Evolutionary conservation across 1,284 basidiomycete species (phyloP), one percentile per base, ranked within the genome.

Genomic region (Ganoderma resinaceum): DNA sequence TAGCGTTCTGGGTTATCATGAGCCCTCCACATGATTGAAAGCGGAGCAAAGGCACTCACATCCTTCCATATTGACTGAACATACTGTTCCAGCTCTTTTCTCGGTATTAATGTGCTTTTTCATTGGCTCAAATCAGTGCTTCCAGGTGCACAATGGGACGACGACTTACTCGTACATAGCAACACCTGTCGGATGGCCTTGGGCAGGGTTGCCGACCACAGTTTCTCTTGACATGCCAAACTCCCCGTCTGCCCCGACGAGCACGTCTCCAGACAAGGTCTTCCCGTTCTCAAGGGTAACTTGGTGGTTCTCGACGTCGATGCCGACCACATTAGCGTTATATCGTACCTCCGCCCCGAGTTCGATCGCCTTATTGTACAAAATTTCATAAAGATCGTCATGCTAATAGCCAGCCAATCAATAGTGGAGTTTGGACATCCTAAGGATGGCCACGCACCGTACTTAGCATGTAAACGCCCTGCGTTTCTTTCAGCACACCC

Each of bases 171-270:
- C 82, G 74, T 84, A 88, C 73, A 85, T 78, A 46, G 80, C 67
- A 72, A 73, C 66, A 37, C 78, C 40, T 70, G 74, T 23, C 70
- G 72, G 37, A 76, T 77, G 29, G 71, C 67, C 29, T 84, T 71
- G 9, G 78, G 62, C 60, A 82, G 78, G 29, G 18, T 61, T 18
- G 77, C 78, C 20, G 82, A 62, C 12, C 82, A 85, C 40, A 73
- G 71, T 61, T 42, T 60, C 59, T 57, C 78, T 72, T 16, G 72
- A 72, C 37, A 75, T 35, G 33, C 79, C 75, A 37, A 66, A 62
- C 14, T 79, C 77, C 1, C 91, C 90, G 71, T 91, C 91, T 0
- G 90, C 89, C 16, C 89, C 90, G 38, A 92, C 78, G 59, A 92
- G 82, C 16, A 91, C 81, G 72, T 91, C 86, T 11, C 83, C 87